These are phyloP conservation scores for Symbiodinium natans DNA, from an alignment of 73 alveolate species.

Conservation along the genomic window DNA sequence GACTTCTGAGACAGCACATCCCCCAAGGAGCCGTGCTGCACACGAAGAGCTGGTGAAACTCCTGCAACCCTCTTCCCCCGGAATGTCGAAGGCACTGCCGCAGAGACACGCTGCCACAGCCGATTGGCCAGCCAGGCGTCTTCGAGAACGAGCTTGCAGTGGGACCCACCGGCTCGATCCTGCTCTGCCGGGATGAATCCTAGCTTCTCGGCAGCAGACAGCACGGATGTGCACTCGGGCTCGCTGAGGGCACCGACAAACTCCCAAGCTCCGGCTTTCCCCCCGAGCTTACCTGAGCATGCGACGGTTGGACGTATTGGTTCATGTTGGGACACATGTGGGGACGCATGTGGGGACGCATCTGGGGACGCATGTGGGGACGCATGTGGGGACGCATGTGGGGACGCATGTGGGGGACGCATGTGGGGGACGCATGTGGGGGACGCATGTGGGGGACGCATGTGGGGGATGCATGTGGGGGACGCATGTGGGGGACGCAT, in stretches of 20 bases:
- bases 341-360: no score
- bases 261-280: background rate
- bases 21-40: slow-evolving; percentile 28
- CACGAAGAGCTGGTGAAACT: background rate
- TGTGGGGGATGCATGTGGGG: no score
- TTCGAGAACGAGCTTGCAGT: background rate
- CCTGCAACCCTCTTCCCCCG: slow-evolving; percentile 28
- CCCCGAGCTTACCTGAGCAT: background rate
- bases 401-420: no score
- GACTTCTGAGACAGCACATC: background rate
- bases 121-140: slow-evolving; percentile 53
- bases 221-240: slow-evolving; percentile 26
- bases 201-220: slow-evolving; percentile 11
- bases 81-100: slow-evolving; percentile 12
- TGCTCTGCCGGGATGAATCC: slow-evolving; percentile 27
- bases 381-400: no score
- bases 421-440: no score
- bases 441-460: no score
- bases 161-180: slow-evolving; percentile 33
- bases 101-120: slow-evolving; percentile 53
- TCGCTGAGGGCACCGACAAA: slow-evolving; percentile 5
- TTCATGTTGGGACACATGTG: no score
- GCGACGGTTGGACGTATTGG: no score
- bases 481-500: no score
- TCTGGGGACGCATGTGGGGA: no score